Base-by-base conservation (phyloP, 495 filamentous ascomycete genomes). In the Amphirosellinia nigrospora region DNA sequence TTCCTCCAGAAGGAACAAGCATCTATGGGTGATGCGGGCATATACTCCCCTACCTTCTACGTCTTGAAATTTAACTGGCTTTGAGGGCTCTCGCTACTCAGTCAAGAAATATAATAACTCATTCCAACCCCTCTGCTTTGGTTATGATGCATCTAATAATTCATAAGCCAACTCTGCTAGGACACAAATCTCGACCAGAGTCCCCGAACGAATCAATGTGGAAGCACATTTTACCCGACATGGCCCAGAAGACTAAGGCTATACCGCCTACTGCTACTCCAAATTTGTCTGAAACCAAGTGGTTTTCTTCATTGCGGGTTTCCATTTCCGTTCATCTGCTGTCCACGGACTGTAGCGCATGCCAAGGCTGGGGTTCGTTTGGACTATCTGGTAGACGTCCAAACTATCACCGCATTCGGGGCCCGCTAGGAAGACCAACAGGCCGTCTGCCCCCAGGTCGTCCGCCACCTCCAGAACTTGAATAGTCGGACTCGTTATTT, bases 381-480 rank as follows among this genome's bases (percentile, higher is more conserved):
- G 16, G 39, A 10, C 19, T 21, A 13, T 59, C 38, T 9, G 39
- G 11, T 48, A 26, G 28, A 10, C 50, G 16, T 39, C 32, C 60
- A 30, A 13, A 30, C 15, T 11, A 59, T 82, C 73, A 84, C 74
- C 81, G 70, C 76, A 82, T 82, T 61, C 80, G 73, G 30, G 82
- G 82, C 0, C 81, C 81, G 60, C 77, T 83, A 36, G 82, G 80
- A 59, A 83, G 69, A 10, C 82, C 82, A 16, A 78, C 79, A 66
- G 75, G 63, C 72, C 79, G 63, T 74, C 78, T 70, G 28, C 74
- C 74, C 48, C 70, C 76, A 30, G 78, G 73, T 19, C 78, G 75
- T 21, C 74, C 76, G n/a, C 79, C 78, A 52, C 79, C 80, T 11
- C 78, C 78, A 13, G 75, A 64, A n/a, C 78, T 76, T 19, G 72